A percentile compares a stretch with the other conserved stretches of the same genome.
Conservation (phyloP, 345 rosid species). For the Populus tremula region DNA sequence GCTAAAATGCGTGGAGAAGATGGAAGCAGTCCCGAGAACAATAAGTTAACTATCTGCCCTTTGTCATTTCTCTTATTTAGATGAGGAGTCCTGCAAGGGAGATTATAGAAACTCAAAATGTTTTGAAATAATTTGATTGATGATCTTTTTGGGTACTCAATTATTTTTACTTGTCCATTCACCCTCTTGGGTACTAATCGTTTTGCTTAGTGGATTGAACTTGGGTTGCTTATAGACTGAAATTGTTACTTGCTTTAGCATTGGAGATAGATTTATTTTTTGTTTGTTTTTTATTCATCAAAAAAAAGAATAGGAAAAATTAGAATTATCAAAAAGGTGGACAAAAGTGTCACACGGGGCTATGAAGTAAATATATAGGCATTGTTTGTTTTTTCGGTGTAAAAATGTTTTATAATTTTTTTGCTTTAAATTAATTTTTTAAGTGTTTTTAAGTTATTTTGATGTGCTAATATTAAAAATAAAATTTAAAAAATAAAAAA, state of each 20-base stretch:
- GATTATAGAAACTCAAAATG: background rate
- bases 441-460: no score
- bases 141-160: background rate
- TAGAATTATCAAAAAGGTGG: no score
- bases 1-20: slow-evolving; percentile 2
- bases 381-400: no score
- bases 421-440: no score
- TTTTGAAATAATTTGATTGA: background rate
- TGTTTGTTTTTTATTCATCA: no score
- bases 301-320: no score
- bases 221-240: background rate
- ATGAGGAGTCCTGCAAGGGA: slow-evolving; percentile 3
- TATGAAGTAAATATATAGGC: no score
- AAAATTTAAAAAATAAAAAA: no score
- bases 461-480: no score
- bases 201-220: background rate
- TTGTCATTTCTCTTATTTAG: background rate
- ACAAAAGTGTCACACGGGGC: no score
- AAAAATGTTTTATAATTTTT: no score
- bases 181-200: background rate
- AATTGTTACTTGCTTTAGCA: background rate
- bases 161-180: background rate
- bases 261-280: no score
- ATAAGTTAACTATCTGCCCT: slow-evolving; percentile 13
- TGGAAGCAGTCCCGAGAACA: slow-evolving; percentile 16